Base-by-base conservation (phyloP, 202 grass and related monocot genomes). In the Zoysia matrella region DNA sequence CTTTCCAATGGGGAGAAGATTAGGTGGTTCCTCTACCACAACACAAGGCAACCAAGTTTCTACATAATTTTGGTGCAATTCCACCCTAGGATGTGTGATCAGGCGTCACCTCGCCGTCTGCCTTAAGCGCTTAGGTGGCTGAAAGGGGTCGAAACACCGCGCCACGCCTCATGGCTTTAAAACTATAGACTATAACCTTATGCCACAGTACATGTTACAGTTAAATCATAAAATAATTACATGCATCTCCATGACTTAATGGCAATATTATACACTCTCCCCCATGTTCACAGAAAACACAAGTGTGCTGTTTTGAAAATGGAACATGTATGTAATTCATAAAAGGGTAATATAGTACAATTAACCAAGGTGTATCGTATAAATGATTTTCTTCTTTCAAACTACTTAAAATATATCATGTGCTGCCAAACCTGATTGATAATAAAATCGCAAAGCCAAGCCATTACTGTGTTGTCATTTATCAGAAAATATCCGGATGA, bases 181-280 rank as follows among this genome's bases (percentile, higher is more conserved):
- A n/a, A n/a, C n/a, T n/a, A n/a, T n/a, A n/a, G n/a, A 60, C 42
- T 47, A 50, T 10, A 52, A 45, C 42, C 8, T 12, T 48, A 81
- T 52, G 7, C n/a, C 70, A 56, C 13, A 15, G 5, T 15, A 14
- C 49, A 2, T 11, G 8, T 60, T 52, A 58, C 15, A 9, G 5
- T 0, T 47, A 65, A n/a, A n/a, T 64, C 30, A 52, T 41, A 75
- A 75, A 51, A 52, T 63, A 15, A n/a, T 47, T 30, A 63, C 6
- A 1, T 78, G 13, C 7, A 82, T 65, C 15, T 7, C 2, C 14
- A 69, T 49, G 22, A 63, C 56, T 77, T 87, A 64, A 44, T 63
- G 11, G 22, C 63, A 76, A 62, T 47, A 14, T 4, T 55, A 18
- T 41, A 70, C 11, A n/a, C 1, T 57, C 30, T 6, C 16, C 41